Conservation (phyloP, 1,284 basidiomycete genomes). For the Anthracocystis panici-leucophaei region DNA sequence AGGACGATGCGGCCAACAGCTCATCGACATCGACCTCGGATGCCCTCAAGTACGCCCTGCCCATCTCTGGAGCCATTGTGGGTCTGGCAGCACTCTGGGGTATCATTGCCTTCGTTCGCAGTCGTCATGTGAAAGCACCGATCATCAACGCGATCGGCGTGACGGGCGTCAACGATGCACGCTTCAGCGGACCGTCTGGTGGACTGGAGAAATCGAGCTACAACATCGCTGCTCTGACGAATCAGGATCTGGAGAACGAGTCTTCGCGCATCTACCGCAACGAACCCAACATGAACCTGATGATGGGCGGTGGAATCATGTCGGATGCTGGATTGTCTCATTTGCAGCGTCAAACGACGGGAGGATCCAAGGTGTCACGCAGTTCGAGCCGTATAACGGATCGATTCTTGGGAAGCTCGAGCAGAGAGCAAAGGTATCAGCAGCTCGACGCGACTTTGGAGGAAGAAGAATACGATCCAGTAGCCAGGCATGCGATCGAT, state of each 20-base stretch:
- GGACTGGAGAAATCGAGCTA: slow-evolving; percentile 1
- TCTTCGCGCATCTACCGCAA: slow-evolving; percentile 26
- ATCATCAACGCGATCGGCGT: slow-evolving; percentile 35
- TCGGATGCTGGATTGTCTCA: slow-evolving; percentile 39
- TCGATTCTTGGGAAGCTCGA: slow-evolving; percentile 14
- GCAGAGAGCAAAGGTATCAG: slow-evolving; percentile 25
- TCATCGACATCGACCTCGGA: slow-evolving; percentile 6
- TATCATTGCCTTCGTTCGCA: slow-evolving; percentile 17
- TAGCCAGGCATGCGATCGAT: slow-evolving; percentile 7
- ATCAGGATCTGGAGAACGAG: slow-evolving; percentile 25
- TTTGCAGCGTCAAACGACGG: slow-evolving; percentile 39
- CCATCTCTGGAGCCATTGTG: slow-evolving; percentile 39
- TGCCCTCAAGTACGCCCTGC: slow-evolving; percentile 43
- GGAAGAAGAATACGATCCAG: slow-evolving; percentile 19
- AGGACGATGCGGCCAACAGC: slow-evolving; percentile 11
- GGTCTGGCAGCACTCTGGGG: slow-evolving; percentile 37
- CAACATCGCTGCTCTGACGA: slow-evolving; percentile 1
- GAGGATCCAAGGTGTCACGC: slow-evolving; percentile 22
- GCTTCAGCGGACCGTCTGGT: slow-evolving; percentile 20
- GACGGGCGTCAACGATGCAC: slow-evolving; percentile 34
- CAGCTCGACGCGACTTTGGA: slow-evolving; percentile 25
- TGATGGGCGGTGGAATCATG: slow-evolving; percentile 42
- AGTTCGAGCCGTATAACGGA: slow-evolving; percentile 26
- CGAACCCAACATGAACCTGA: slow-evolving; percentile 45
- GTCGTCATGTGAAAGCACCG: slow-evolving; percentile 21